Conservation (phyloP, 352 stramenopile genomes). For the Elongisporangium anandrum region DNA sequence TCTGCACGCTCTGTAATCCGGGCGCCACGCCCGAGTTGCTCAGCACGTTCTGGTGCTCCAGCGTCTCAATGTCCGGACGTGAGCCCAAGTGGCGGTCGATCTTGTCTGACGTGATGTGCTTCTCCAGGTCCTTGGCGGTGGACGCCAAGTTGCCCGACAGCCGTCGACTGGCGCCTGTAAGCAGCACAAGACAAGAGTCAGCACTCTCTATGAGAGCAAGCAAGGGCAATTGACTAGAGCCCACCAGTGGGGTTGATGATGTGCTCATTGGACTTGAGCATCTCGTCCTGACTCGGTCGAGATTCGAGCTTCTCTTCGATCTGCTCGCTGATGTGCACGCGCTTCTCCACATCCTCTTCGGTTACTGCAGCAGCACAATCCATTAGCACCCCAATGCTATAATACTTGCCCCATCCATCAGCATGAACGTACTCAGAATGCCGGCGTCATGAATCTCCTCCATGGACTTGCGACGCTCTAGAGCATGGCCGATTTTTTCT, state of each 20-base stretch:
- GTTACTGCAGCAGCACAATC: constrained; percentile 16
- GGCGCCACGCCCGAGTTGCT: constrained; percentile 42
- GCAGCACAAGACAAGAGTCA: neutral
- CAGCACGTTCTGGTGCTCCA: constrained; percentile 57
- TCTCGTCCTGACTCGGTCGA: constrained; percentile 40
- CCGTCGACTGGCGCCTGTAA: constrained; percentile 23
- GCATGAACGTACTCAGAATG: constrained; percentile 29
- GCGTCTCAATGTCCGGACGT: constrained; percentile 49
- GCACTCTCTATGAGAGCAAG: neutral
- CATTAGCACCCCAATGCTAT: neutral
- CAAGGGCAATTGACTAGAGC: neutral
- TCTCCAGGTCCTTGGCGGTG: constrained; percentile 42
- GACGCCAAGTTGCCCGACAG: constrained; percentile 36
- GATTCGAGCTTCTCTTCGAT: constrained; percentile 45
- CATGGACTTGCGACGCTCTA: constrained; percentile 40
- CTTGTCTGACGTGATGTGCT: constrained; percentile 54
- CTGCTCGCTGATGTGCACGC: constrained; percentile 25
- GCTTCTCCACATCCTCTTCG: constrained; percentile 32
- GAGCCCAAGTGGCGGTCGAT: constrained; percentile 60
- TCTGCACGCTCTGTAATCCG: constrained; percentile 64
- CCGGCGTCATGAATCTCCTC: constrained; percentile 42
- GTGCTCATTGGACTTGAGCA: constrained; percentile 42
- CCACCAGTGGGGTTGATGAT: constrained; percentile 40
- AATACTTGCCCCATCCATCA: neutral
- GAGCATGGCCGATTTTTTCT: constrained; percentile 34